A percentile compares a stretch with the other conserved stretches of the same genome.
These are phyloP conservation scores for Coniochaeta hoffmannii DNA, from an alignment of 2,329 filamentous ascomycete species.

Conservation along the genomic window DNA sequence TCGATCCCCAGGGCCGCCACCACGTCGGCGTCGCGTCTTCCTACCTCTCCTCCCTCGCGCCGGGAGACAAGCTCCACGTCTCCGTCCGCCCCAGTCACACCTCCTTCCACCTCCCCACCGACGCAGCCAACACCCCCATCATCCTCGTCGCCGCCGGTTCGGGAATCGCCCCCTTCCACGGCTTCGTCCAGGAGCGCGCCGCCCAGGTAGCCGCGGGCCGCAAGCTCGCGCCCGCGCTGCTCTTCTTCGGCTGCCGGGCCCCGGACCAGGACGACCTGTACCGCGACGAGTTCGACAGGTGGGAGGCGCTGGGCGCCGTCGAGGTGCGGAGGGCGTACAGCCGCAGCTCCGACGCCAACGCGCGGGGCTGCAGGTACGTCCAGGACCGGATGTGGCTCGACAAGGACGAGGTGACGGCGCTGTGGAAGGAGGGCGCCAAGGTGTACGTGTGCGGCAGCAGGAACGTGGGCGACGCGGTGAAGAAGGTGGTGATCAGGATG, in stretches of 20 bases:
- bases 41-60: slow-evolving; percentile 45
- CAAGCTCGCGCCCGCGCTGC: slow-evolving; percentile 50
- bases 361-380: slow-evolving; percentile 26
- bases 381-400: slow-evolving; percentile 43
- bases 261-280: slow-evolving; percentile 53
- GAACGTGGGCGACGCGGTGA: slow-evolving; percentile 32
- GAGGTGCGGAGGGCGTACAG: slow-evolving; percentile 55
- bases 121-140: slow-evolving; percentile 37
- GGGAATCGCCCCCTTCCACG: slow-evolving; percentile 56
- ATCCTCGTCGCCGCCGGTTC: slow-evolving; percentile 45
- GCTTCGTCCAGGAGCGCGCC: slow-evolving; percentile 55
- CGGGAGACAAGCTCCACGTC: slow-evolving; percentile 40
- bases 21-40: slow-evolving; percentile 54
- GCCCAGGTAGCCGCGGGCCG: slow-evolving; percentile 41
- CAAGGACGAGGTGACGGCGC: slow-evolving; percentile 18
- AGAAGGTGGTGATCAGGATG: slow-evolving; percentile 25
- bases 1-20: slow-evolving; percentile 36
- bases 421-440: slow-evolving; percentile 34
- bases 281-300: slow-evolving; percentile 46
- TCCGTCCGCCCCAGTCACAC: slow-evolving; percentile 34
- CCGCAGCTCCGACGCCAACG: slow-evolving; percentile 25
- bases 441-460: slow-evolving; percentile 55
- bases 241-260: slow-evolving; percentile 57
- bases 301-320: slow-evolving; percentile 55
- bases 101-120: slow-evolving; percentile 41